Conservation (phyloP, 2,329 filamentous ascomycete species). For the Colletotrichum caudatum region DNA sequence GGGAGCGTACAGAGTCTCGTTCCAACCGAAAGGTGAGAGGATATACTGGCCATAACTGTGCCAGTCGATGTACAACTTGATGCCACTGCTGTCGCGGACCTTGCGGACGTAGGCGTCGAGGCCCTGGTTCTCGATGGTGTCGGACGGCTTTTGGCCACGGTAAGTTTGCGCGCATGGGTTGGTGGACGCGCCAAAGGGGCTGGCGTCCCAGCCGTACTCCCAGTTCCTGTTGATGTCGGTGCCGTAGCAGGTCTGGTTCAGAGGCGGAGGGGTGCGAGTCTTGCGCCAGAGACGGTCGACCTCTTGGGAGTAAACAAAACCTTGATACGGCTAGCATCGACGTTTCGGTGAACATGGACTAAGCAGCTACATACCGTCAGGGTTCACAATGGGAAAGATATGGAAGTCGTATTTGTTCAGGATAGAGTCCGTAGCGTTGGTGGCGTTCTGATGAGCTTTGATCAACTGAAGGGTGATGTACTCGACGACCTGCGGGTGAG, state of each 20-base stretch:
- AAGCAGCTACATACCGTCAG: slow-evolving; percentile 52
- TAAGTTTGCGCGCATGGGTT: slow-evolving; percentile 62
- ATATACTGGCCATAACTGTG: slow-evolving; percentile 61
- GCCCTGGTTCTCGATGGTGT: slow-evolving; percentile 60
- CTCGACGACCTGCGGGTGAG: slow-evolving; percentile 51
- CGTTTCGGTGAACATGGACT: accelerated
- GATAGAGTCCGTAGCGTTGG: slow-evolving; percentile 52
- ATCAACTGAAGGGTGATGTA: slow-evolving; percentile 62
- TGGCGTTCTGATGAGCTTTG: slow-evolving; percentile 51
- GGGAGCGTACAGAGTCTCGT: slow-evolving; percentile 54
- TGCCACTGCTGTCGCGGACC: slow-evolving; percentile 50
- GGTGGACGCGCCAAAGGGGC: slow-evolving; percentile 58
- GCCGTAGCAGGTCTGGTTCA: slow-evolving; percentile 55
- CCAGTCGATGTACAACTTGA: slow-evolving; percentile 62
- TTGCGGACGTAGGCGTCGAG: slow-evolving; percentile 52
- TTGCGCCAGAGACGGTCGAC: slow-evolving; percentile 64
- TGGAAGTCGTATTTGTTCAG: slow-evolving; percentile 69
- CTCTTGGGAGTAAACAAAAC: slow-evolving; percentile 60
- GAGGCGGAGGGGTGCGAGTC: slow-evolving; percentile 59
- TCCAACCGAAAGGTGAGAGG: slow-evolving; percentile 60
- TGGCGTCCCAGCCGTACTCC: slow-evolving; percentile 60
- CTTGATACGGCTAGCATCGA: slow-evolving; percentile 42
- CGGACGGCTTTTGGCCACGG: slow-evolving; percentile 54
- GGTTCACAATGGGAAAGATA: slow-evolving; percentile 64
- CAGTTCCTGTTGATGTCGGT: slow-evolving; percentile 68